Evolutionary conservation across 2,329 filamentous ascomycete species (phyloP).

Genomic region (Aspergillus aculeatinus): DNA sequence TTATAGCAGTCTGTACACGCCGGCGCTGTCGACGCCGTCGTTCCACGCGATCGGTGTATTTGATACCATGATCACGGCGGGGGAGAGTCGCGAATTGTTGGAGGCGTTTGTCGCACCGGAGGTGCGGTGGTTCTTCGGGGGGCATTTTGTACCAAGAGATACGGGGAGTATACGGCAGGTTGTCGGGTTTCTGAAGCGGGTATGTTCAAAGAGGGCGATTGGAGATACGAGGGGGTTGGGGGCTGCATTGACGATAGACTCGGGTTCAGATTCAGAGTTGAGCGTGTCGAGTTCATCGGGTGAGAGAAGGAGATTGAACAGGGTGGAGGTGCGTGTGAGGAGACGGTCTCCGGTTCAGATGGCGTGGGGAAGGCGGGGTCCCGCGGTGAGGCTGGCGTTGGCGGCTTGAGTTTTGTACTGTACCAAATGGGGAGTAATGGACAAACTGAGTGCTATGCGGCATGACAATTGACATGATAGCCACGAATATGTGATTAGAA

Average conservation of each 20-base stretch:
- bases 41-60: background rate
- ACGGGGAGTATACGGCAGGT: background rate
- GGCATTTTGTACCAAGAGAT: slow-evolving; percentile 29
- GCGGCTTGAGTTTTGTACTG: no score
- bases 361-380: background rate
- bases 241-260: no score
- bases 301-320: background rate
- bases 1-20: slow-evolving; percentile 5
- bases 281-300: background rate
- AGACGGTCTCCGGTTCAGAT: background rate
- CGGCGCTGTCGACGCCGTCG: background rate
- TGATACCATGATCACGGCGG: background rate
- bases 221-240: background rate
- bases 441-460: no score
- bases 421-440: no score
- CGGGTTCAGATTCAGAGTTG: no score
- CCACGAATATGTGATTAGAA: no score
- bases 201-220: background rate
- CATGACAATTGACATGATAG: no score
- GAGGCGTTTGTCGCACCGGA: background rate
- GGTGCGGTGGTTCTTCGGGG: background rate
- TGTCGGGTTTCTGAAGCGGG: background rate
- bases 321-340: background rate
- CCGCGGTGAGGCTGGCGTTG: no score
- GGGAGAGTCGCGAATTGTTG: background rate